These are phyloP conservation scores for Tetrahymena elliotti DNA, from an alignment of 73 alveolate species.

Conservation along the genomic window DNA sequence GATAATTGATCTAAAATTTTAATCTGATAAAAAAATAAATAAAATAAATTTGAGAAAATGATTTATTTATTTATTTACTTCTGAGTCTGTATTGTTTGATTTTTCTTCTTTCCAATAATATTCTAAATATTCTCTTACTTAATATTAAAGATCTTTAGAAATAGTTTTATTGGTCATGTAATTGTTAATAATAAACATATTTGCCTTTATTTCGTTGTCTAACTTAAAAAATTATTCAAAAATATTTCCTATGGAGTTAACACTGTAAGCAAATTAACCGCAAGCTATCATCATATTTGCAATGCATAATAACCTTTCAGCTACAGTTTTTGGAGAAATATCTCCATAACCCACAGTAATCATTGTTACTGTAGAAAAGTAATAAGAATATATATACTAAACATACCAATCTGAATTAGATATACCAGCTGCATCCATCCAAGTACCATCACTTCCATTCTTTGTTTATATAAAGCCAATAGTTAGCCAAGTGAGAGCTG, in stretches of 20 bases:
- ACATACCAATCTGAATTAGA: neutral
- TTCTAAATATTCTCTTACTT: neutral
- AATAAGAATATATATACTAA: constrained; percentile 6
- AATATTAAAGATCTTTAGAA: neutral
- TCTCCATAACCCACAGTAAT: constrained; percentile 40
- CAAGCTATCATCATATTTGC: neutral
- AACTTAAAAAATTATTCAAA: neutral
- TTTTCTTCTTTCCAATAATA: neutral
- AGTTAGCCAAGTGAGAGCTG: neutral
- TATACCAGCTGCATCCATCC: neutral
- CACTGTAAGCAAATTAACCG: neutral
- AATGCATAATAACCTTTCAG: neutral
- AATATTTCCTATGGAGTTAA: neutral
- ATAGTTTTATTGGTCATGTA: neutral
- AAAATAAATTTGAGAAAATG: no score
- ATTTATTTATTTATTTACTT: no score
- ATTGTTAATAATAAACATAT: neutral
- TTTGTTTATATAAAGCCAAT: neutral
- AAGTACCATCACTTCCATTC: neutral
- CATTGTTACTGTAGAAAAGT: constrained; percentile 29
- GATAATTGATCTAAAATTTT: neutral
- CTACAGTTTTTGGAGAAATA: constrained; percentile 5
- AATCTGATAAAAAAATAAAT: no score
- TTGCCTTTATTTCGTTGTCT: neutral
- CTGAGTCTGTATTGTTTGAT: neutral